Base-by-base conservation (phyloP, 2,329 filamentous ascomycete species). In the Cordyceps javanica region DNA sequence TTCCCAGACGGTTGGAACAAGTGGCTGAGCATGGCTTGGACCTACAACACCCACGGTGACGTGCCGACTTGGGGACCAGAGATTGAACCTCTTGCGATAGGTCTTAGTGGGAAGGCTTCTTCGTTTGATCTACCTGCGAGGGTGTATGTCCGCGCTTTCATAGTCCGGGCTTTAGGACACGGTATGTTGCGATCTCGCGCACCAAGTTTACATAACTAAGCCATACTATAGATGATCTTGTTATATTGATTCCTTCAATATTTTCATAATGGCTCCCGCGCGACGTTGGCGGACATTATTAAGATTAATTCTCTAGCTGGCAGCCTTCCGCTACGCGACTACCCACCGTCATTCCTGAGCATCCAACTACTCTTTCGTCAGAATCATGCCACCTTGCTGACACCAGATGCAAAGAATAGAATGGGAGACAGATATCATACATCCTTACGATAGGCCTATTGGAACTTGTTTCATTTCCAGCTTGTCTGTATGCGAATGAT, bases 351-450 rank as follows among this genome's bases (percentile, higher is more conserved):
- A 61, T 74, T 19, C 73, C 73, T 75, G 63, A 62, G 72, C 36
- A 11, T 32, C 9, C 25, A 10, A 14, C 14, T 8, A 6, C 4
- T 8, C 13, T 14, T 38, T n/a, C 21, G 14, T 25, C 21, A 5
- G 21, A 21, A 11, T 39, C 41, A 23, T 4, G 10, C 34, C 13
- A 38, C 39, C 19, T 51, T 51, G n/a, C 51, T 30, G 3, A 16
- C 10, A 30, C 19, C 19, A 19, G 44, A 16, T 9, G n/a, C 49
- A 77, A 74, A 77, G 61, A 74, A 75, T 42, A 74, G n/a, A 68
- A 73, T 77, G 70, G 68, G 75, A 75, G 0, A 67, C 77, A 0
- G 75, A 74, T 5, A 60, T 77, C 1, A 62, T 63, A 39, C 59
- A 64, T 10, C 60, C 74, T 3, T 59, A 66, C 1, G 71, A 76